Evolutionary conservation across 306 rosid species (phyloP).

Genomic region (Quercus agrifolia): DNA sequence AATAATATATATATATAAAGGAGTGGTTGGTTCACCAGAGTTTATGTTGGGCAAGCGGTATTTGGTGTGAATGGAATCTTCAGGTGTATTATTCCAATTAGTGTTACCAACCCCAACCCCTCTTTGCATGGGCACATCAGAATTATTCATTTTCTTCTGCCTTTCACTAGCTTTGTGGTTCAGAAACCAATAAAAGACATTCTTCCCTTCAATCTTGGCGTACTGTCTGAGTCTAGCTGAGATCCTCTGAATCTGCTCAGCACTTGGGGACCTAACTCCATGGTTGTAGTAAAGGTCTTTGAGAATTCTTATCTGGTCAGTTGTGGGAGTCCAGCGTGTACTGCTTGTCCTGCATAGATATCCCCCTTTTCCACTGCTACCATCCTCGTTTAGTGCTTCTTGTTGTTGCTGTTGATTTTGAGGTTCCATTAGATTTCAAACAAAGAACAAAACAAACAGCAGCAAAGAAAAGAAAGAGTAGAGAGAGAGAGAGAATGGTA

Average conservation of each 20-base stretch:
- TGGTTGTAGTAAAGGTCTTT: constrained; percentile 96
- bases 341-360: constrained; percentile 82
- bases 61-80: constrained; percentile 40
- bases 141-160: constrained; percentile 84
- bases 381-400: constrained; percentile 28
- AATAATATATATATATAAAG: not conserved
- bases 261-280: constrained; percentile 85
- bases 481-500: constrained; percentile 10
- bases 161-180: constrained; percentile 98
- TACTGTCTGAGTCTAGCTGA: constrained; percentile 85
- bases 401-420: constrained; percentile 6
- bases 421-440: constrained; percentile 36
- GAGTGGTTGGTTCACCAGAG: constrained; percentile 31
- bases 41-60: constrained; percentile 35
- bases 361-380: constrained; percentile 43
- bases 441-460: constrained; percentile 15
- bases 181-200: constrained; percentile 93
- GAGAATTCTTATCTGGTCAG: constrained; percentile 84
- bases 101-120: not conserved
- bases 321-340: constrained; percentile 90
- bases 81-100: constrained; percentile 43
- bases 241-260: constrained; percentile 97
- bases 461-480: not conserved
- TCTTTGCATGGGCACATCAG: constrained; percentile 40
- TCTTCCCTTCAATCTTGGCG: constrained; percentile 96